These are phyloP conservation scores for Silene coronaria DNA, from an alignment of 179 eudicot genomes.

Conservation along the genomic window DNA sequence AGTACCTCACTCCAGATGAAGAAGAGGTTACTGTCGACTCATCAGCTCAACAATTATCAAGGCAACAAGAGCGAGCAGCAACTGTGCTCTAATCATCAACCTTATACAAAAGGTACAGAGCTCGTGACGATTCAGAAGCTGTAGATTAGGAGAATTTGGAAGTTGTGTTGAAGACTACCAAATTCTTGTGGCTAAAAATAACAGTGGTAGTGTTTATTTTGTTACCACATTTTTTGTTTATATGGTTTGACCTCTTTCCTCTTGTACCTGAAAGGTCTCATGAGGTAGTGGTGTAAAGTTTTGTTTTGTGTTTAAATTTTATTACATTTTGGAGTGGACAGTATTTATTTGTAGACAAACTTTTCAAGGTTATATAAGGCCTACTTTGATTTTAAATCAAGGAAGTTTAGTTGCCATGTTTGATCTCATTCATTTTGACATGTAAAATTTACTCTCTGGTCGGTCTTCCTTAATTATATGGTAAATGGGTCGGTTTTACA, in stretches of 20 bases:
- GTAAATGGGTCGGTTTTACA: no score
- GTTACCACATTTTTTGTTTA: conserved; percentile 29
- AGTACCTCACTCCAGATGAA: conserved; percentile 51
- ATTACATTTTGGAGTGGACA: conserved; percentile 1
- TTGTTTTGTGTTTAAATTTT: conserved; percentile 14
- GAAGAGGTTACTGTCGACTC: conserved; percentile 19
- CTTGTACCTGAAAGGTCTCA: conserved; percentile 17
- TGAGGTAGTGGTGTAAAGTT: conserved; percentile 28
- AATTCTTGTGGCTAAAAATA: conserved; percentile 21
- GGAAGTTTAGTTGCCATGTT: not conserved
- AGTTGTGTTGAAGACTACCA: conserved; percentile 19
- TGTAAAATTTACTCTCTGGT: no score
- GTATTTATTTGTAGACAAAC: not conserved
- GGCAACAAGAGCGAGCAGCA: conserved; percentile 25
- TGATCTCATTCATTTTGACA: not conserved
- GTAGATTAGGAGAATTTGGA: conserved; percentile 14
- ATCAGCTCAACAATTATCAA: conserved; percentile 12
- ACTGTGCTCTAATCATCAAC: conserved; percentile 19
- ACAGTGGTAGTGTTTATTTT: conserved; percentile 28
- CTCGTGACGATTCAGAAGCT: not conserved
- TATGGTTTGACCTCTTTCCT: conserved; percentile 15
- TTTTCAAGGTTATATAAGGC: not conserved
- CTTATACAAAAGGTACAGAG: not conserved
- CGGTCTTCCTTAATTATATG: no score
- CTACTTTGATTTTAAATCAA: not conserved